Base-by-base conservation (phyloP, 208 protist genomes). In the Trypanosoma mega region DNA sequence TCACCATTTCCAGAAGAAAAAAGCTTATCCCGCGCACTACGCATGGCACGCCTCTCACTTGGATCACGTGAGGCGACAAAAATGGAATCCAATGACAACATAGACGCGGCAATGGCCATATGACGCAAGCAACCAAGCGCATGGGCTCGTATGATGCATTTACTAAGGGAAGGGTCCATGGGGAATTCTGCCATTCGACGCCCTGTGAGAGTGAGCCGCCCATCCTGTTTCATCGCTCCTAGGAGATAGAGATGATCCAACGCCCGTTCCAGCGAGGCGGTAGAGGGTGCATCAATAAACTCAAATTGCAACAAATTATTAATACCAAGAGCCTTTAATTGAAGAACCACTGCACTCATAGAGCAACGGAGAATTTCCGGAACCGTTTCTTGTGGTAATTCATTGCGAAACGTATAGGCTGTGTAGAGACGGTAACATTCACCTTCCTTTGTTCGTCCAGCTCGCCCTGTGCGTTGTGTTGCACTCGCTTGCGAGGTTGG, bases 171-270 rank as follows among this genome's bases (percentile, higher is more conserved):
- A 23, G 99, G 98, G 54, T 99, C 98, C 54, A 99, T 72, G 58
- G 99, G 98, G 66, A 99, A 99, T 72, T 99, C 97, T 3, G 97
- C 77, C 98, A 99, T 99, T 34, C 93, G 92, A n/a, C 82, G 49
- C 0, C 98, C 98, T 1, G 96, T 81, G 11, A 94, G 78, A 4
- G 98, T 99, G 0, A 99, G 81, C 1, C 96, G 72, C 14, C 98
- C 98, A 23, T 99, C 93, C 29, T 98, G 92, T 69, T 99, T 97
- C 65, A 99, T 90, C 0, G 98, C 98, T 9, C 98, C 98, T 2
- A 99, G 81, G 51, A 99, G 95, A 73, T 99, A 99, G 2, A 99
- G 92, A 26, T 99, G 89, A 68, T 98, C 94, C 11, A 97, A 74
- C 18, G 98, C 97, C 2, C 91, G 70, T 64, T 99, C 98, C 0